Evolutionary conservation across 768 basidiomycete species (phyloP).

Genomic region (Boletus insuetus): DNA sequence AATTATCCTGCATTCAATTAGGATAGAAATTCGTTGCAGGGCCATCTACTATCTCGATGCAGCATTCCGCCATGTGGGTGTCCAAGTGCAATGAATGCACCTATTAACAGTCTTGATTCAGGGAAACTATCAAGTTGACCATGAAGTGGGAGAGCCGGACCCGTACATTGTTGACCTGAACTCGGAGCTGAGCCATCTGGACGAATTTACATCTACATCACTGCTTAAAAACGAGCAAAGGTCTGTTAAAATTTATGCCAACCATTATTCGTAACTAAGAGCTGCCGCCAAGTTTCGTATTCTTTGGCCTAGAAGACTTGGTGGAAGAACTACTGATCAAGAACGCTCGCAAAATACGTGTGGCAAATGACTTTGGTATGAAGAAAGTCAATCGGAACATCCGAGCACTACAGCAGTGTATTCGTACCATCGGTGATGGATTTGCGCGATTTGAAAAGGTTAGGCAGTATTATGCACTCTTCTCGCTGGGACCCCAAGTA

Average conservation of each 20-base stretch:
- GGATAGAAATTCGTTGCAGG: constrained; percentile 85
- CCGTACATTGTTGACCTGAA: constrained; percentile 86
- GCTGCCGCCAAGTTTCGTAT: constrained; percentile 64
- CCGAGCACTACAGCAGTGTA: constrained; percentile 86
- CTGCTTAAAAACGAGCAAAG: constrained; percentile 62
- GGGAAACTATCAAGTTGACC: constrained; percentile 83
- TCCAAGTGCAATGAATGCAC: not conserved
- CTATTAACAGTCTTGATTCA: constrained; percentile 31
- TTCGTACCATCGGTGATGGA: constrained; percentile 71
- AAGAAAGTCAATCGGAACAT: constrained; percentile 88
- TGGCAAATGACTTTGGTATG: constrained; percentile 73
- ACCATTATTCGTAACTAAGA: not conserved
- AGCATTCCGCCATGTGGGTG: constrained; percentile 69
- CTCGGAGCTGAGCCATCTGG: constrained; percentile 69
- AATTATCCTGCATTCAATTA: constrained; percentile 81
- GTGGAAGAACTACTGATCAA: constrained; percentile 82
- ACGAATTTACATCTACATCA: constrained; percentile 62
- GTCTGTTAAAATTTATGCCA: constrained; percentile 42
- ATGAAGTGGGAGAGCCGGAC: constrained; percentile 89
- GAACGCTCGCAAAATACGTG: constrained; percentile 65
- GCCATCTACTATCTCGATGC: constrained; percentile 78
- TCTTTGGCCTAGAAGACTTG: constrained; percentile 79
- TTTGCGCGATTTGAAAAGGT: constrained; percentile 73
- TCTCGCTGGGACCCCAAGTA: constrained; percentile 72
- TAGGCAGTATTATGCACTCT: constrained; percentile 80